These are phyloP conservation scores for Saccharomycopsis babjevae DNA, from an alignment of 805 yeast species.

Conservation along the genomic window DNA sequence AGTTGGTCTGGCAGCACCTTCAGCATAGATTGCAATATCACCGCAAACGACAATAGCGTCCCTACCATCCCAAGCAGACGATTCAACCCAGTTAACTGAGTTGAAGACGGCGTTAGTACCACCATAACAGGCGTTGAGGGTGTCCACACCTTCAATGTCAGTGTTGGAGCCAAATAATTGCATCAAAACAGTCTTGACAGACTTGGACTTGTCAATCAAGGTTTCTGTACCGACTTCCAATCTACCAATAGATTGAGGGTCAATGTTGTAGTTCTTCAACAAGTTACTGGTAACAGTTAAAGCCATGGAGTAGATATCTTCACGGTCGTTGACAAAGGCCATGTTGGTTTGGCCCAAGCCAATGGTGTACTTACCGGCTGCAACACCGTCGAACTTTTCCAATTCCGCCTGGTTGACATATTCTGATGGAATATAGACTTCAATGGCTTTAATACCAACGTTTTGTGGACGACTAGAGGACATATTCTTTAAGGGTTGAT, in stretches of 20 bases:
- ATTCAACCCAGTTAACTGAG: constrained; percentile 92
- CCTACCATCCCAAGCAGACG: constrained; percentile 96
- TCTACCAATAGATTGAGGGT: constrained; percentile 76
- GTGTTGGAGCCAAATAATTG: constrained; percentile 82
- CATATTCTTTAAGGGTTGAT: constrained; percentile 1
- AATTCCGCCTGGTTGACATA: constrained; percentile 81
- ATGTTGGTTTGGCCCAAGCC: constrained; percentile 98
- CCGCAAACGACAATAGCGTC: constrained; percentile 95
- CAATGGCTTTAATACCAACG: constrained; percentile 95
- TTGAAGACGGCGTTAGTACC: constrained; percentile 94
- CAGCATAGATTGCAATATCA: constrained; percentile 93
- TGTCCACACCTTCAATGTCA: constrained; percentile 94
- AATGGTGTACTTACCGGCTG: constrained; percentile 94
- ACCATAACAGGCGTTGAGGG: constrained; percentile 96
- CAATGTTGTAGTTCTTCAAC: constrained; percentile 72
- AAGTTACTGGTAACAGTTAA: constrained; percentile 77
- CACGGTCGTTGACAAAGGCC: constrained; percentile 96
- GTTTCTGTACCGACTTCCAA: constrained; percentile 98
- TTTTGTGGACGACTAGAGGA: constrained; percentile 44
- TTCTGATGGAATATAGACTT: constrained; percentile 79
- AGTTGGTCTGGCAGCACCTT: constrained; percentile 98
- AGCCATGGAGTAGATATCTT: constrained; percentile 91
- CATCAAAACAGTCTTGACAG: constrained; percentile 91
- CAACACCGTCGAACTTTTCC: constrained; percentile 75
- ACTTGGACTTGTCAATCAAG: constrained; percentile 89